Conservation (phyloP, 768 basidiomycete genomes). For the Peribolospora kevripleyi region DNA sequence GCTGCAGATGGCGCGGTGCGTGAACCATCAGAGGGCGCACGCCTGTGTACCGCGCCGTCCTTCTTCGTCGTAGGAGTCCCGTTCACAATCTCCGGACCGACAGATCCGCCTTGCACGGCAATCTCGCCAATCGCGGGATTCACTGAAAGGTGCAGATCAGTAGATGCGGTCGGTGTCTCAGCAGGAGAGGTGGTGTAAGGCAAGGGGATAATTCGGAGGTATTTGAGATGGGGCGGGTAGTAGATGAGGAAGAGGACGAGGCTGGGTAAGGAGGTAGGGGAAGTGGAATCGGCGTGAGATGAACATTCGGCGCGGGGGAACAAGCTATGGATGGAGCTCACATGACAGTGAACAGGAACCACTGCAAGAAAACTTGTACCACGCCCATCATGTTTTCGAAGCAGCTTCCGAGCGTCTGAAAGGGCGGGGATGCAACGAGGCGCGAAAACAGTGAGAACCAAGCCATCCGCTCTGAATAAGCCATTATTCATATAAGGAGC, state of each 20-base stretch:
- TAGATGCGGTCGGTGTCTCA: not conserved
- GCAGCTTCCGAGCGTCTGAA: slow-evolving; percentile 43
- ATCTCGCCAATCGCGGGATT: slow-evolving; percentile 2
- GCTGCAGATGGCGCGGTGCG: no score
- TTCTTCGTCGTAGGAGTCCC: no score
- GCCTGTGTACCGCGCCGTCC: no score
- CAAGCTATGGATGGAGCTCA: slow-evolving; percentile 22
- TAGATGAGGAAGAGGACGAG: slow-evolving; percentile 76
- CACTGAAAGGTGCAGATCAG: slow-evolving; percentile 19
- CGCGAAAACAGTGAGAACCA: not conserved
- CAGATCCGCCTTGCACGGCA: not conserved
- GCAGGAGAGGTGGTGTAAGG: not conserved
- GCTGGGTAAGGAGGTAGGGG: slow-evolving; percentile 22
- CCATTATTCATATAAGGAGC: no score
- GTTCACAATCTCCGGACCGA: slow-evolving; percentile 7
- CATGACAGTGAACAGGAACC: slow-evolving; percentile 65
- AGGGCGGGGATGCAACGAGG: not conserved
- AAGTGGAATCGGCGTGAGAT: not conserved
- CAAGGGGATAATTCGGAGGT: slow-evolving; percentile 15
- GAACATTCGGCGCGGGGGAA: not conserved
- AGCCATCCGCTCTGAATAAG: not conserved
- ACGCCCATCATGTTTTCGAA: slow-evolving; percentile 59
- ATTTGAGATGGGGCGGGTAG: slow-evolving; percentile 68
- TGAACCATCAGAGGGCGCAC: no score
- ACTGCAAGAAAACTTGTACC: slow-evolving; percentile 55